A percentile compares a stretch with the other conserved stretches of the same genome.
Conservation (phyloP, 2,329 filamentous ascomycete species). For the Xylaria sp. region DNA sequence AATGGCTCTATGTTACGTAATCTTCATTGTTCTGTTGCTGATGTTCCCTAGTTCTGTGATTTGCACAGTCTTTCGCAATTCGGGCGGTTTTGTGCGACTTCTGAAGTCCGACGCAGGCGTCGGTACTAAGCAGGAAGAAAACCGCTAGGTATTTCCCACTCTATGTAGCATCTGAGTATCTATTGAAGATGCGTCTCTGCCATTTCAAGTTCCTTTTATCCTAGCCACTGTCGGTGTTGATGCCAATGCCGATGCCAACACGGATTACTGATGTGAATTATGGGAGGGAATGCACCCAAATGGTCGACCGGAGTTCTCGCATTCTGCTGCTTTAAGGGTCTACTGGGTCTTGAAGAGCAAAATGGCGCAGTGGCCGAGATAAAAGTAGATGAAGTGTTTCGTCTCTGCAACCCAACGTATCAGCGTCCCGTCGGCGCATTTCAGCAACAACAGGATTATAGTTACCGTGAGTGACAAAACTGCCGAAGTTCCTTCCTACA, state of each 20-base stretch:
- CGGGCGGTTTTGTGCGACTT: constrained; percentile 6
- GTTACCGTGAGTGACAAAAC: constrained; percentile 96
- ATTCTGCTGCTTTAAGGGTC: background rate
- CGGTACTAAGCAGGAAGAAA: constrained; percentile 12
- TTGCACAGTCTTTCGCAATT: constrained; percentile 5
- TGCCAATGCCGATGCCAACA: constrained; percentile 18
- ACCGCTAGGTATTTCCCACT: constrained; percentile 5
- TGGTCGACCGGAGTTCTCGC: constrained; percentile 11
- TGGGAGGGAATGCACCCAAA: constrained; percentile 16
- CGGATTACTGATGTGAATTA: background rate
- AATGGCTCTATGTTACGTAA: background rate
- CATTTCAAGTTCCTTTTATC: constrained; percentile 14
- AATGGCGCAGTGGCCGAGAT: constrained; percentile 97
- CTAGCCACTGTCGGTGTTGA: constrained; percentile 18
- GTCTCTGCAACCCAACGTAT: constrained; percentile 72
- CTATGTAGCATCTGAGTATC: constrained; percentile 13
- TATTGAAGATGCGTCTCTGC: constrained; percentile 16
- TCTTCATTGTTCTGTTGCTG: constrained; percentile 15
- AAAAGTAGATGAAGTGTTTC: constrained; percentile 99
- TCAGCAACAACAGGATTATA: background rate
- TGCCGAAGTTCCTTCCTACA: constrained; percentile 97
- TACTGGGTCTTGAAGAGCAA: constrained; percentile 99
- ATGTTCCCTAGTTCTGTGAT: constrained; percentile 3
- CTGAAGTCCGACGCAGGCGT: constrained; percentile 12
- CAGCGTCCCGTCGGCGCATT: constrained; percentile 24